Conservation (phyloP, 2,329 filamentous ascomycete species). For the Alternaria incomplexa region DNA sequence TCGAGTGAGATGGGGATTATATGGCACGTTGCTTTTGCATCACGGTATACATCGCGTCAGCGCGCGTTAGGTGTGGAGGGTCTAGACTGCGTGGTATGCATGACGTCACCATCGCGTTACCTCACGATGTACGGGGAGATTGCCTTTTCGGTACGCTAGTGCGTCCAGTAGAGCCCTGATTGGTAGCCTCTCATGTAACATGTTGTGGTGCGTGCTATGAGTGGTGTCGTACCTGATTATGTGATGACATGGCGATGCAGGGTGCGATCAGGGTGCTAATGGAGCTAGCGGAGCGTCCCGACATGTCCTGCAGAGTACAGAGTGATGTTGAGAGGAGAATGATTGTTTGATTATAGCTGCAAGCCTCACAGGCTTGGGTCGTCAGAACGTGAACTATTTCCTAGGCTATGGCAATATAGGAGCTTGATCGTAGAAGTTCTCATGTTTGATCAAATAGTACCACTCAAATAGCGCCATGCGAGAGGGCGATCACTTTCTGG, state of each 20-base stretch:
- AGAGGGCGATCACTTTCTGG: not conserved
- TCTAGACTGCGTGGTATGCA: conserved; percentile 2
- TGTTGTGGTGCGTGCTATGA: not conserved
- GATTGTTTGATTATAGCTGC: not conserved
- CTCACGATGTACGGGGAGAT: conserved; percentile 4
- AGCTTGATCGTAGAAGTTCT: not conserved
- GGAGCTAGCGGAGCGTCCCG: not conserved
- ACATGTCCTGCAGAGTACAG: not conserved
- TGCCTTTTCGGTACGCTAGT: conserved; percentile 5
- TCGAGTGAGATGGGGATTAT: not conserved
- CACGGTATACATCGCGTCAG: conserved; percentile 1
- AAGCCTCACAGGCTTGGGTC: not conserved
- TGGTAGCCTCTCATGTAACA: not conserved
- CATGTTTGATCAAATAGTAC: not conserved
- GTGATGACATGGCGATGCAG: conserved; percentile 9
- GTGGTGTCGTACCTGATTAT: conserved; percentile 18
- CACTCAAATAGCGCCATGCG: not conserved
- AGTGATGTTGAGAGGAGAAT: conserved; percentile 5
- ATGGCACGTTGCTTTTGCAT: not conserved
- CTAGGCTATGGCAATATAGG: not conserved
- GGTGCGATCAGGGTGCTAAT: not conserved
- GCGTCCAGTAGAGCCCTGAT: not conserved
- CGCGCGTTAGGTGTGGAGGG: conserved; percentile 3
- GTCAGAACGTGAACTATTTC: not conserved
- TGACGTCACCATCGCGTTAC: conserved; percentile 19